Evolutionary conservation across 331 rosid genomes (phyloP).

Genomic region (Arachis monticola): DNA sequence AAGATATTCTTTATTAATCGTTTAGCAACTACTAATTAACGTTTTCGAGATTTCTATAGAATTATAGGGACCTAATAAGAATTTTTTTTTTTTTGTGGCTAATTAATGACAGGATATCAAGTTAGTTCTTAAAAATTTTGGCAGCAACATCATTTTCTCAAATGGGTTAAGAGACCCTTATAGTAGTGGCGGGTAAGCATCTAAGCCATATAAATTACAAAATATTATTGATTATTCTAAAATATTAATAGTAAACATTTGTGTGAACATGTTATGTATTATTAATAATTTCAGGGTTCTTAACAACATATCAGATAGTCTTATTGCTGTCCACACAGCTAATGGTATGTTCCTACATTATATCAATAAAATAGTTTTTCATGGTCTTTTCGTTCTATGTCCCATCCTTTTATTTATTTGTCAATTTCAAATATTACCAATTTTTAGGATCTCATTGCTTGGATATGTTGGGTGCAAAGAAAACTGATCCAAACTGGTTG

Average conservation of each 20-base stretch:
- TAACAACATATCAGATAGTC: slow-evolving; percentile 31
- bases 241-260: neutral
- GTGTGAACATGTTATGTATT: neutral
- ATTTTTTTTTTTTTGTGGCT: neutral
- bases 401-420: too few relatives aligned
- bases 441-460: slow-evolving; percentile 52
- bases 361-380: too few relatives aligned
- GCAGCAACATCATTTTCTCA: slow-evolving; percentile 82
- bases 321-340: slow-evolving; percentile 32
- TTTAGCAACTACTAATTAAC: neutral
- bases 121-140: slow-evolving; percentile 47
- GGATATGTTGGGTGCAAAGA: slow-evolving; percentile 23
- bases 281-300: slow-evolving; percentile 38
- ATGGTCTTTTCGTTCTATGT: neutral
- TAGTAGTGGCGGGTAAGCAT: slow-evolving; percentile 66
- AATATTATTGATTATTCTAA: neutral
- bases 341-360: slow-evolving; percentile 31
- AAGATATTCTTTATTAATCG: neutral
- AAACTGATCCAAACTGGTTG: slow-evolving; percentile 51
- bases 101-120: slow-evolving; percentile 50
- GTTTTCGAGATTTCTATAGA: neutral
- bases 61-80: neutral
- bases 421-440: neutral
- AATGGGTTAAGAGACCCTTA: slow-evolving; percentile 76
- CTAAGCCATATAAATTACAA: neutral